Conservation (phyloP, 2,329 filamentous ascomycete species). For the Tolypocladium album region DNA sequence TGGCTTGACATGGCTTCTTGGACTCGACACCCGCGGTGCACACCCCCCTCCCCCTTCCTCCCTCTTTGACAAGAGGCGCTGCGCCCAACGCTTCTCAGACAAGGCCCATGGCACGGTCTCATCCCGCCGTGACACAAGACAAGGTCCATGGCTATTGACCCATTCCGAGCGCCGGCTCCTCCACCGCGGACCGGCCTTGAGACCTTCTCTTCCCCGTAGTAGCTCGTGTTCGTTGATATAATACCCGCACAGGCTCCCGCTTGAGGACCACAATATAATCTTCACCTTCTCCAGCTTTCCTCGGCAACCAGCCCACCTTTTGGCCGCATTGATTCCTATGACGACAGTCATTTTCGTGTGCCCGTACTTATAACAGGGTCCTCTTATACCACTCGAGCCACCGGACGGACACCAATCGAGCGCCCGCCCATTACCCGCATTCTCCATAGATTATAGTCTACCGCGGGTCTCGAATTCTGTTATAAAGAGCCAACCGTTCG, state of each 20-base stretch:
- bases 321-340: not conserved
- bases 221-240: not conserved
- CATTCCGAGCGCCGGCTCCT: not conserved
- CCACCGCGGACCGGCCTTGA: not conserved
- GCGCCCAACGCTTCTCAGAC: constrained; percentile 6
- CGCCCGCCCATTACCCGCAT: not conserved
- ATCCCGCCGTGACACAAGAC: constrained; percentile 5
- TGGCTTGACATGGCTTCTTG: not conserved
- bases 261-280: not conserved
- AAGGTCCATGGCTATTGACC: not conserved
- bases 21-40: not conserved
- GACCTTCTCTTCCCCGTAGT: not conserved
- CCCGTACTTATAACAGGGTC: not conserved
- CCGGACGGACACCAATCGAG: not conserved
- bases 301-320: not conserved
- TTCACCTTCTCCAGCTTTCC: not conserved
- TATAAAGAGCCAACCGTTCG: not conserved
- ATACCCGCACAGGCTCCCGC: constrained; percentile 5
- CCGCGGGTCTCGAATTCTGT: not conserved
- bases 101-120: constrained; percentile 10
- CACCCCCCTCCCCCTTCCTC: not conserved
- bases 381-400: not conserved
- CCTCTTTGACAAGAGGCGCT: not conserved
- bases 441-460: not conserved
- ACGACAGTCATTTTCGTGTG: not conserved